phyloP scores from a whole-genome alignment of 305 asterid species.

The Stenogyne calaminthoides region DNA sequence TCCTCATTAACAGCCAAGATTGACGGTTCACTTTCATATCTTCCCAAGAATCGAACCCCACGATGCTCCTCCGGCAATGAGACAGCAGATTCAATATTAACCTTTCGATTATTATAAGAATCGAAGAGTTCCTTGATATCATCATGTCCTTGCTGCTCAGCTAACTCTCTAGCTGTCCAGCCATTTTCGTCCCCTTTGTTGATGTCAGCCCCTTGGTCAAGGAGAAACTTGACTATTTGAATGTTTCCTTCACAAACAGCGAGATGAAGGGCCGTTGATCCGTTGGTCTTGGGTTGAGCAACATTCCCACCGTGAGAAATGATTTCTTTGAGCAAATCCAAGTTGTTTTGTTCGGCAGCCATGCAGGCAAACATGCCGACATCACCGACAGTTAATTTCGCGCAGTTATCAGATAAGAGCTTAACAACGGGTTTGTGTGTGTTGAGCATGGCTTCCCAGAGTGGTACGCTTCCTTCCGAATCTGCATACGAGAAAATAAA shows the following conservation, averaged over 20 bases:
- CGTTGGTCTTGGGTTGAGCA: slow-evolving; percentile 50
- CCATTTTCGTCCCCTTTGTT: slow-evolving; percentile 55
- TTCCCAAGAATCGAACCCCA: slow-evolving; percentile 68
- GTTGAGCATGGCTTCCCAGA: slow-evolving; percentile 83
- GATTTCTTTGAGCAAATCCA: slow-evolving; percentile 55
- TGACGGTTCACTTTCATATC: slow-evolving; percentile 65
- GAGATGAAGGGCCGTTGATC: slow-evolving; percentile 66
- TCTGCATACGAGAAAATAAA: slow-evolving; percentile 44
- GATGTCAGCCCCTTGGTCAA: slow-evolving; percentile 58
- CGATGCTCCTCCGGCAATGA: slow-evolving; percentile 49
- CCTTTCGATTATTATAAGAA: slow-evolving; percentile 33
- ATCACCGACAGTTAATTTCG: slow-evolving; percentile 63
- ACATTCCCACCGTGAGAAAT: slow-evolving; percentile 61
- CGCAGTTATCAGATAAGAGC: slow-evolving; percentile 58
- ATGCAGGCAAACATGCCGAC: slow-evolving; percentile 61
- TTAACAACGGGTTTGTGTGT: slow-evolving; percentile 53
- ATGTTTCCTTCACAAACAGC: slow-evolving; percentile 82
- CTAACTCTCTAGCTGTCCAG: slow-evolving; percentile 70
- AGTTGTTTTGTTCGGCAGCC: slow-evolving; percentile 63
- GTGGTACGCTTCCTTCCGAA: slow-evolving; percentile 75
- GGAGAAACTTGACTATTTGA: slow-evolving; percentile 61
- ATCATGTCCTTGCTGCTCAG: slow-evolving; percentile 89
- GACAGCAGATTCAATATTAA: slow-evolving; percentile 35
- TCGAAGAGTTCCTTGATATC: slow-evolving; percentile 68
- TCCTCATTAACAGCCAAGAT: slow-evolving; percentile 46